A percentile compares a stretch with the other conserved stretches of the same genome.
phyloP scores from a whole-genome alignment of 371 early-diverging fungal genomes.

The Mortierella sp. region DNA sequence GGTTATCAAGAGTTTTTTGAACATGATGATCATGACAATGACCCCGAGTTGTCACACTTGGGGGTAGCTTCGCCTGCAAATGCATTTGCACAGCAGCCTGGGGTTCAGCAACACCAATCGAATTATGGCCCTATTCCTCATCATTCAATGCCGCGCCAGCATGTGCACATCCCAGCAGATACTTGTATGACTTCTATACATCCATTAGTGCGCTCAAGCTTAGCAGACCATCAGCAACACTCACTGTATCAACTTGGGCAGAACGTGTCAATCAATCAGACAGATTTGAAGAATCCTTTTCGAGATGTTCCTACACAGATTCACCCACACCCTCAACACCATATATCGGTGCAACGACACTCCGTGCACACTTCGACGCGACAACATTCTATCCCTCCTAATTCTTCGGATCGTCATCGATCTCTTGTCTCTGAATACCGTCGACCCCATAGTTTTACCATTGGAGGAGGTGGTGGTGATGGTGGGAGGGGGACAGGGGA shows the following conservation, averaged over 20 bases:
- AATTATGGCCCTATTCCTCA: neutral
- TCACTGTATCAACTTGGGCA: neutral
- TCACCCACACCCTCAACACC: neutral
- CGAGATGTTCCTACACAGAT: neutral
- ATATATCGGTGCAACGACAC: neutral
- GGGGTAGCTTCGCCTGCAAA: neutral
- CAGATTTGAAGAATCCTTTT: constrained; percentile 10
- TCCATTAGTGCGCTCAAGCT: neutral
- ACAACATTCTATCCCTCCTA: neutral
- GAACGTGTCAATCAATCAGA: neutral
- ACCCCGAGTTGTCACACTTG: constrained; percentile 3
- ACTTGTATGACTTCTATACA: neutral
- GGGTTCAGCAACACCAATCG: neutral
- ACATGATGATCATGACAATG: constrained; percentile 1
- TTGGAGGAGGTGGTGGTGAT: neutral
- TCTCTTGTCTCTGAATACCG: constrained; percentile 16
- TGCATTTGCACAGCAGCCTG: constrained; percentile 11
- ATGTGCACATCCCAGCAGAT: neutral
- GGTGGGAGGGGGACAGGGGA: neutral
- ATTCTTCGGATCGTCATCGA: neutral
- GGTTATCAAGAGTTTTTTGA: constrained; percentile 18
- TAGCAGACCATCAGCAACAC: neutral
- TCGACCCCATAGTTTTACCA: constrained; percentile 19
- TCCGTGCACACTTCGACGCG: constrained; percentile 8
- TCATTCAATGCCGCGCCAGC: neutral